Percentiles rank a stretch among this genome's conserved stretches.
phyloP scores from a whole-genome alignment of 1,284 basidiomycete genomes.

The Heimioporus retisporus region DNA sequence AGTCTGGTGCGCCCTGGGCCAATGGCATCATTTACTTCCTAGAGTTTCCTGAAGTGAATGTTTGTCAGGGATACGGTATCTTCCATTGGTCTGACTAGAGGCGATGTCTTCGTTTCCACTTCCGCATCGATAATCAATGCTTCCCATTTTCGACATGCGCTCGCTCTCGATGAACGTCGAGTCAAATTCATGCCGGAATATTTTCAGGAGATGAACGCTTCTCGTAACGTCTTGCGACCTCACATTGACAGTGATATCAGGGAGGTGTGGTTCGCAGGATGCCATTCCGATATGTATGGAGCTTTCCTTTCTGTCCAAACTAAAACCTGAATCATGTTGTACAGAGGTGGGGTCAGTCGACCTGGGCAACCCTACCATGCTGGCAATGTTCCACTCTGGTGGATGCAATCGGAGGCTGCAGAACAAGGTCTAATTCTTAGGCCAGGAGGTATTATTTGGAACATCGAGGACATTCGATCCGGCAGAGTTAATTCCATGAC shows the following conservation, averaged over 20 bases:
- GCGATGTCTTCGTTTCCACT: constrained; percentile 26
- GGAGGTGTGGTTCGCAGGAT: constrained; percentile 25
- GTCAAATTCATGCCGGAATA: constrained; percentile 53
- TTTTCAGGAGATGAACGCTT: constrained; percentile 27
- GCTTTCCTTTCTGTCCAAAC: not conserved
- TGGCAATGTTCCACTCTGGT: constrained; percentile 27
- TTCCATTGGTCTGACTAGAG: constrained; percentile 39
- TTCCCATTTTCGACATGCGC: constrained; percentile 49
- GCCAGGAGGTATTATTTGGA: not conserved
- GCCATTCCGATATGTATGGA: constrained; percentile 24
- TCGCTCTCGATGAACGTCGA: constrained; percentile 50
- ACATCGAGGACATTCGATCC: constrained; percentile 16
- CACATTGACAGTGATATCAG: constrained; percentile 24
- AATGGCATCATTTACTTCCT: not conserved
- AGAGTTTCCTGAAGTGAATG: not conserved
- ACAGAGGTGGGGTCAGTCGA: constrained; percentile 12
- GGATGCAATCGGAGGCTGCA: constrained; percentile 22
- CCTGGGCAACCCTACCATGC: constrained; percentile 12
- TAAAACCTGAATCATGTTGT: not conserved
- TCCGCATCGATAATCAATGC: constrained; percentile 28
- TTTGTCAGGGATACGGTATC: constrained; percentile 52
- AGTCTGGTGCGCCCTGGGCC: constrained; percentile 40
- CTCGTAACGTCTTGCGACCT: constrained; percentile 29
- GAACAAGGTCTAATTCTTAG: constrained; percentile 1
- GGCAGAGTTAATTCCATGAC: constrained; percentile 17